Conservation (phyloP, 208 protist genomes). For the Leishmania turanica region DNA sequence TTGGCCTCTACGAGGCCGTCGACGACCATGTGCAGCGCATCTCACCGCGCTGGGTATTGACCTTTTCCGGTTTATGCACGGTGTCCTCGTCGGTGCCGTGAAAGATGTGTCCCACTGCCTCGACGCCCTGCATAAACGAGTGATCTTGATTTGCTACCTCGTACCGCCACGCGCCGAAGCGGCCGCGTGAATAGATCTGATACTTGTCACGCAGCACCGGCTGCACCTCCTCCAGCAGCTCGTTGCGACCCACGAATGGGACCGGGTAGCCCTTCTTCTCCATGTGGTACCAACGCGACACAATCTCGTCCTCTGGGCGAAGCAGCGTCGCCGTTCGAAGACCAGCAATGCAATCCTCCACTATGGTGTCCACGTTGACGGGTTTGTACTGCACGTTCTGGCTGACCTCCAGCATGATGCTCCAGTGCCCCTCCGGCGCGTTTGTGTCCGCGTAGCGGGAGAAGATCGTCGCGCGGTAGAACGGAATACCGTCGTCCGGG, state of each 20-base stretch:
- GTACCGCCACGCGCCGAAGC: conserved; percentile 76
- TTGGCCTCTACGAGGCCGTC: neutral
- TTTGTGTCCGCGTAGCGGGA: conserved; percentile 72
- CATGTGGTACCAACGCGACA: conserved; percentile 56
- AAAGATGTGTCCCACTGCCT: conserved; percentile 41
- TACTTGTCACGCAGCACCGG: conserved; percentile 34
- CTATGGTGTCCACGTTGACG: conserved; percentile 37
- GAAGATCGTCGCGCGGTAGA: conserved; percentile 82
- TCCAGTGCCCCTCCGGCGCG: conserved; percentile 63
- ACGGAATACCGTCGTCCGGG: conserved; percentile 60
- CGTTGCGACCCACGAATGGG: conserved; percentile 66
- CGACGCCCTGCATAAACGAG: conserved; percentile 72
- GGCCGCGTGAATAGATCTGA: conserved; percentile 63
- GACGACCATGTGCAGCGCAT: conserved; percentile 29
- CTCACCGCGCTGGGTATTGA: conserved; percentile 40
- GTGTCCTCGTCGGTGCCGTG: conserved; percentile 27
- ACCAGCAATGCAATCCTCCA: conserved; percentile 57
- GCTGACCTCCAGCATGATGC: conserved; percentile 75
- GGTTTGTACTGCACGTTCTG: conserved; percentile 23
- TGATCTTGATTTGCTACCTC: conserved; percentile 81
- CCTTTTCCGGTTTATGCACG: conserved; percentile 34
- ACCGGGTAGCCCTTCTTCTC: conserved; percentile 76
- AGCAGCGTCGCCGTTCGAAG: conserved; percentile 44
- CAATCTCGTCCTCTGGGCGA: conserved; percentile 41
- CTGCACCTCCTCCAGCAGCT: conserved; percentile 46